Evolutionary conservation across 2,329 filamentous ascomycete species (phyloP), one percentile per base, ranked within the genome.

Genomic region (Cladorrhinum sp.): DNA sequence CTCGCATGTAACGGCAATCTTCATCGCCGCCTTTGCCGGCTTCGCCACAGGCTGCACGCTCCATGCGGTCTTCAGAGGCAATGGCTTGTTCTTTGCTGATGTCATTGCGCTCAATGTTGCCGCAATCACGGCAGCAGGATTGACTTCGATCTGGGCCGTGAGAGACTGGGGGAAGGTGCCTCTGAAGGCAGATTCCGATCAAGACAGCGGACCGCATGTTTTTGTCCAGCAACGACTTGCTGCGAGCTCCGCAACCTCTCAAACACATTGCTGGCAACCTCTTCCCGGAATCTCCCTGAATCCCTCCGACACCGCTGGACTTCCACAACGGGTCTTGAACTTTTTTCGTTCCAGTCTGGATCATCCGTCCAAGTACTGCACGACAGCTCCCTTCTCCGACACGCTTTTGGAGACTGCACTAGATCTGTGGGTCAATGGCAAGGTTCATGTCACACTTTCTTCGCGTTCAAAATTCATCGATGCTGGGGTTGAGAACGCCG

Each of bases 1-100:
- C 48, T 66, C 68, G 3, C 74, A 76, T 55, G 69, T 75, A 51
- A 67, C 66, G 21, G 71, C 71, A 7, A 72, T 76, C 53, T 68
- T 76, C n/a, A 63, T 63, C 16, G 70, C 72, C 1, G 72, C 72
- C 1, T 55, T 65, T 14, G 49, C 70, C 5, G 74, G 74, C 0
- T 75, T 74, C 54, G 42, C 71, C 8, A 66, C 69, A 0, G 74
- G 74, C 12, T 72, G 72, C 26, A 60, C 69, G 3, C 61, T 76
- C 0, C 73, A 73, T 55, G 67, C 66, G 1, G 52, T 74, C 3
- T 72, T 69, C n/a, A 46, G 69, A 6, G 64, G 69, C 7, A 64
- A 63, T 3, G 68, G 68, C 28, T 16, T 59, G 3, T 65, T 71
- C 14, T 76, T 69, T 62, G 67, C 66, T 8, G 74, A 76, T 56